Percentiles rank a stretch among this genome's conserved stretches.
Evolutionary conservation across 2,329 filamentous ascomycete species (phyloP).

Genomic region (Corynespora cassiicola): DNA sequence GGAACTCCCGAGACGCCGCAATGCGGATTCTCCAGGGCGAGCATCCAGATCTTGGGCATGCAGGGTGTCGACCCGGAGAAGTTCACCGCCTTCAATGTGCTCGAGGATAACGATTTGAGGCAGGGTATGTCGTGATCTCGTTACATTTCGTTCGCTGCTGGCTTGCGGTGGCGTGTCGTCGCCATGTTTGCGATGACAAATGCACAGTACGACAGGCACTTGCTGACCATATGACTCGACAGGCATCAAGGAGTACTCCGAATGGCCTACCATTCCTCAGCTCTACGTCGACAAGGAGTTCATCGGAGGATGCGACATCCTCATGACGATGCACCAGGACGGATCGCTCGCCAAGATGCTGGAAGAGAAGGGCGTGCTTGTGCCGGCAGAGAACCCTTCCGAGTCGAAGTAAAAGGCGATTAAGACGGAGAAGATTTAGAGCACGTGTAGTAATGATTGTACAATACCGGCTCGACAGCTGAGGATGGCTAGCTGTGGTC

Average conservation of each 20-base stretch:
- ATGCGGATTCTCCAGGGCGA: slow-evolving; percentile 94
- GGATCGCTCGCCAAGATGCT: slow-evolving; percentile 91
- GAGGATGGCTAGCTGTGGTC: not conserved
- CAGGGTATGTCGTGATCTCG: slow-evolving; percentile 62
- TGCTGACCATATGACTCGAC: slow-evolving; percentile 15
- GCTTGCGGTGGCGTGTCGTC: too few species aligned
- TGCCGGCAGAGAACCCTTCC: slow-evolving; percentile 50
- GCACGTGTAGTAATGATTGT: not conserved
- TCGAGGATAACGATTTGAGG: slow-evolving; percentile 88
- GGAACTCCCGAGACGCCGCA: slow-evolving; percentile 95
- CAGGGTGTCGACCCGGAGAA: slow-evolving; percentile 95
- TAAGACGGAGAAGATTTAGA: not conserved
- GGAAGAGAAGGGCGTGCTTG: slow-evolving; percentile 89
- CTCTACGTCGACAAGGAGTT: slow-evolving; percentile 96
- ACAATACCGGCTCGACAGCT: not conserved
- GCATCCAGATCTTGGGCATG: slow-evolving; percentile 91
- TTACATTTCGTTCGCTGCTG: too few species aligned
- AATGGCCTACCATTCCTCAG: slow-evolving; percentile 98
- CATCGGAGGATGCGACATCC: slow-evolving; percentile 94
- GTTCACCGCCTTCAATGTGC: slow-evolving; percentile 97
- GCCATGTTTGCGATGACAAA: too few species aligned
- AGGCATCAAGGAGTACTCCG: slow-evolving; percentile 99
- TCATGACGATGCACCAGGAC: slow-evolving; percentile 96
- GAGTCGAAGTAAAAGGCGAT: slow-evolving; percentile 30
- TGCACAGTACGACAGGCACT: too few species aligned